Base-by-base conservation (phyloP, 1,284 basidiomycete genomes). In the Vanrija sp. region DNA sequence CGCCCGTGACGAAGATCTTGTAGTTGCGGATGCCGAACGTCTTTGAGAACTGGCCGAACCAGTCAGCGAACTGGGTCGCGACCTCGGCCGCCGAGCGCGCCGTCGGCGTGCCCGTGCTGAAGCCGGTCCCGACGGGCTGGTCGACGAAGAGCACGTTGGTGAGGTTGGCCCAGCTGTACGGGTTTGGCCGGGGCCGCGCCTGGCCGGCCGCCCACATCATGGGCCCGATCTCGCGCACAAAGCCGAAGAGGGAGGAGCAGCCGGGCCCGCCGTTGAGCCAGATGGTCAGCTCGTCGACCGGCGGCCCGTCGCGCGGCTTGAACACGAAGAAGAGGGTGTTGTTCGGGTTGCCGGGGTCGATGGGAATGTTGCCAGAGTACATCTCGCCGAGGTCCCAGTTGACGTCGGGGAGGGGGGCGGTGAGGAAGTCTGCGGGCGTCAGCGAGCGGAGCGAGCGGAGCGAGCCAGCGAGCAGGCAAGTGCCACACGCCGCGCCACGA, bases 51-150 rank as follows among this genome's bases (percentile, higher is more conserved):
- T 63, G 59, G 51, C 57, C 56, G 46, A 65, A 54, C 47, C 54
- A 65, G 39, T 53, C 42, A 23, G 61, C 45, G 49, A 78, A 75
- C 44, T 75, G 63, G 6, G 59, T 57, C 0, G 73, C 72, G n/a
- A 73, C 62, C 43, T 73, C 68, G 9, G 60, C 56, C 49, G 77
- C 65, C 39, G 68, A 66, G 3, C 47, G 77, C 53, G 85, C 84
- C 55, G 84, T 82, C 1, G 86, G 85, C 8, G 64, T 79, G 6
- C 89, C 89, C 60, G 84, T 83, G 0, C 85, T 85, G 68, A 85
- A 91, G 2, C 89, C 89, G 0, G 87, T 89, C 7, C 87, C 86
- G 23, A 89, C 83, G 0, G 89, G 89, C 63, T 92, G 89, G 64
- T 93, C 63, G 25, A 65, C 59, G 56, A 57, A 65, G 4, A 65